Evolutionary conservation across 1,284 basidiomycete genomes (phyloP), one percentile per base, ranked within the genome.

Genomic region (Ustilago bromivora): DNA sequence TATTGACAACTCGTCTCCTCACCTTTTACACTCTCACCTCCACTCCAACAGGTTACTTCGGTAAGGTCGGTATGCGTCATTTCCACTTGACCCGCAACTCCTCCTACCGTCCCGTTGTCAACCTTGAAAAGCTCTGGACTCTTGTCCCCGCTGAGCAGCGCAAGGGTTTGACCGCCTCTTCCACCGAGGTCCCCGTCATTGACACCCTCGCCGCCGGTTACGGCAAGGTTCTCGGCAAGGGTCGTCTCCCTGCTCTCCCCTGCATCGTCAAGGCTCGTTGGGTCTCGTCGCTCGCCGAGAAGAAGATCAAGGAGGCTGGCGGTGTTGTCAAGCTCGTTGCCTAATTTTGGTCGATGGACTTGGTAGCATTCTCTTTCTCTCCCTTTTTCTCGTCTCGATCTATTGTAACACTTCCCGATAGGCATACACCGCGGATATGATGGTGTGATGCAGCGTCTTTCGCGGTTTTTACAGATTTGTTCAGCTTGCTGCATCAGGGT

Each of bases 41-140:
- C 43, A 46, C 43, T 46, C 15, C 81, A 78, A 78, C 73, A 80
- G 96, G 95, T 93, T 97, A 97, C 93, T 98, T 96, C 88, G 95
- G 95, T 90, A 98, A 98, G 89, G 87, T 88, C 71, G 87, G 88
- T 94, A 98, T 98, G 96, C 92, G 96, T 86, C 92, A 93, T 89
- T 99, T 93, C 94, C 96, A 99, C 89, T 88, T 95, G 79, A 96
- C 94, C 72, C 92, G 92, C 88, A 98, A 98, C 89, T 88, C 90
- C 84, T 90, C 91, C 89, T 95, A 93, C 94, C 91, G 92, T 81
- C 95, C 96, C 38, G 93, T 92, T 85, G 93, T 99, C 92, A 99
- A 99, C 90, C 77, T 85, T 19, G 84, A 86, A 82, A 86, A 85
- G 82, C 79, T 86, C 65, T 86, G 84, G 84, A 84, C 84, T 9